phyloP scores from a whole-genome alignment of 495 filamentous ascomycete genomes.

The Podospora pseudocomata region DNA sequence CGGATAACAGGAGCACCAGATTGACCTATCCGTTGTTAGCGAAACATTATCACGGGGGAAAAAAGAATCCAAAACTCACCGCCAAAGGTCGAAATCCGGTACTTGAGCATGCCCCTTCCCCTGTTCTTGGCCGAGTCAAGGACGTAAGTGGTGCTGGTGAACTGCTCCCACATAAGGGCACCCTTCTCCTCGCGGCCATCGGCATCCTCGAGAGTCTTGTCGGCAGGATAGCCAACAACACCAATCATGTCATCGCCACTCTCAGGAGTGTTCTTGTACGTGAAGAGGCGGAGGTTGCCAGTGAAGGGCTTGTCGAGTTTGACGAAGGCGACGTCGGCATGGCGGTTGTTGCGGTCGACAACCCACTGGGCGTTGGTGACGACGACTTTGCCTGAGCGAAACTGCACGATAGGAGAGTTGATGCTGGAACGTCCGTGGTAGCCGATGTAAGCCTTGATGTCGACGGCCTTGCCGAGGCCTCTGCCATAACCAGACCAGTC shows the following conservation, averaged over 20 bases:
- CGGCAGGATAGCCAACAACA: slow-evolving; percentile 44
- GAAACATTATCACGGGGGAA: neutral
- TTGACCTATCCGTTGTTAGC: slow-evolving; percentile 23
- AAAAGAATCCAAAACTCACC: slow-evolving; percentile 22
- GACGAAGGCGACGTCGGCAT: slow-evolving; percentile 40
- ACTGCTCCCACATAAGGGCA: slow-evolving; percentile 42
- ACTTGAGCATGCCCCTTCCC: slow-evolving; percentile 33
- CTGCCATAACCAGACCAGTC: slow-evolving; percentile 32
- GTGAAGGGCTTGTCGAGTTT: slow-evolving; percentile 36
- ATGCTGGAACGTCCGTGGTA: slow-evolving; percentile 32
- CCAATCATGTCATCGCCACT: slow-evolving; percentile 31
- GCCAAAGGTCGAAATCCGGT: slow-evolving; percentile 36
- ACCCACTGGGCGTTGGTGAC: slow-evolving; percentile 40
- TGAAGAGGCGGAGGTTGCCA: slow-evolving; percentile 31
- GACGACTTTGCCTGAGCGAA: slow-evolving; percentile 33
- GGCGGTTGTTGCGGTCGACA: slow-evolving; percentile 23
- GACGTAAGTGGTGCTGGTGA: slow-evolving; percentile 27
- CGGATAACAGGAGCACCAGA: slow-evolving; percentile 37
- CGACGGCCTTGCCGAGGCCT: slow-evolving; percentile 27
- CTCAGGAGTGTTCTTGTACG: slow-evolving; percentile 31
- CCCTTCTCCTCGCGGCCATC: slow-evolving; percentile 31
- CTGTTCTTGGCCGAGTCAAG: slow-evolving; percentile 21
- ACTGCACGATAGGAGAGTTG: slow-evolving; percentile 32
- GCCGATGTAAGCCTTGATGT: slow-evolving; percentile 40
- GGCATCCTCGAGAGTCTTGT: slow-evolving; percentile 23